These are phyloP conservation scores for Naegleria fowleri DNA, from an alignment of 208 protist species.

Conservation along the genomic window DNA sequence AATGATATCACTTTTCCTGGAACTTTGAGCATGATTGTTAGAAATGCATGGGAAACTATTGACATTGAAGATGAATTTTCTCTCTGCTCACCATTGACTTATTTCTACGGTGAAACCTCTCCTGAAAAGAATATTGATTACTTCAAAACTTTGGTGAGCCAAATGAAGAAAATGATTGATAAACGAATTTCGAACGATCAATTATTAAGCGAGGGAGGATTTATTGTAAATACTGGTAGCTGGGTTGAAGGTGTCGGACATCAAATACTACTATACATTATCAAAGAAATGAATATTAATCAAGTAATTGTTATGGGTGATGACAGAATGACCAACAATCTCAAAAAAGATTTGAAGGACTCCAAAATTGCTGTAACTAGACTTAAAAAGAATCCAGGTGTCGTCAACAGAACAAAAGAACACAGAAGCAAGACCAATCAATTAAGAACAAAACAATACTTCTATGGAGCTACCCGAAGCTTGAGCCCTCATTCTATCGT, in stretches of 20 bases:
- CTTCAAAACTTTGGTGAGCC: not conserved
- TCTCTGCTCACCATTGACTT: not conserved
- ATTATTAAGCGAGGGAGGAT: not conserved
- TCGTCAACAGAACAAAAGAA: not conserved
- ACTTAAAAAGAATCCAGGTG: not conserved
- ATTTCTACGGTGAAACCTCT: not conserved
- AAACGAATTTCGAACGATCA: not conserved
- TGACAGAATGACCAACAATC: not conserved
- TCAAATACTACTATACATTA: not conserved
- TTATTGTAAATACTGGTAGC: constrained; percentile 12
- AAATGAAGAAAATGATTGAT: not conserved
- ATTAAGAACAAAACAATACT: not conserved
- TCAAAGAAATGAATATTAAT: not conserved
- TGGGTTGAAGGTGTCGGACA: not conserved
- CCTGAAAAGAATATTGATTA: not conserved
- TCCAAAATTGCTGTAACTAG: not conserved
- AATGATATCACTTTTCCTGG: constrained; percentile 16
- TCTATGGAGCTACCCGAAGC: not conserved
- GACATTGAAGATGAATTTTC: constrained; percentile 19
- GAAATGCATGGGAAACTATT: not conserved
- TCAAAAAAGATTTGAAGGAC: constrained; percentile 11
- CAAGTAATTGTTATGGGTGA: constrained; percentile 20
- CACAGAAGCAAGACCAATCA: not conserved
- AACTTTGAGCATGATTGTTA: not conserved
- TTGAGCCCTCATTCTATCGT: not conserved